Conservation (phyloP, 306 rosid genomes). For the Vicia faba region DNA sequence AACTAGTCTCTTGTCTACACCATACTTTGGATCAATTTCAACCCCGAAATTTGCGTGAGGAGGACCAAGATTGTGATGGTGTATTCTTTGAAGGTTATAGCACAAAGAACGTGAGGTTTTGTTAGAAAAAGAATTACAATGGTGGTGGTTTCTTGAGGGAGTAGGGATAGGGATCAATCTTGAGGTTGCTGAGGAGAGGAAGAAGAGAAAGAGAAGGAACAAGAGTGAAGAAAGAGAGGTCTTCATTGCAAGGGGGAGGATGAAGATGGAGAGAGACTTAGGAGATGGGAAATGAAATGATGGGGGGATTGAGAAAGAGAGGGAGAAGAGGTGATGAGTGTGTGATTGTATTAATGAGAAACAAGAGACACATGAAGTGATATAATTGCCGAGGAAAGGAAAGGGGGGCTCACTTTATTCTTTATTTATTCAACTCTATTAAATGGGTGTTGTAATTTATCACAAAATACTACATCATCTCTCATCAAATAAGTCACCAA, state of each 20-base stretch:
- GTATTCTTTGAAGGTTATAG: constrained; percentile 48
- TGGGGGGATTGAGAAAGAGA: neutral
- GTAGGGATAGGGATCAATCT: constrained; percentile 5
- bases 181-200: constrained; percentile 29
- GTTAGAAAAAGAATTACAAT: constrained; percentile 60
- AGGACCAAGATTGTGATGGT: constrained; percentile 31
- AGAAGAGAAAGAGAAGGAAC: constrained; percentile 37
- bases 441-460: constrained; percentile 28
- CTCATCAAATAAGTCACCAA: constrained; percentile 42
- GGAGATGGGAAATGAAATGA: constrained; percentile 6
- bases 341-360: constrained; percentile 43
- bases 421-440: constrained; percentile 22
- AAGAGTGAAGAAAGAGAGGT: constrained; percentile 51
- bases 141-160: constrained; percentile 42
- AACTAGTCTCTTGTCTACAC: constrained; percentile 75
- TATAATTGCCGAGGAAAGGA: constrained; percentile 42
- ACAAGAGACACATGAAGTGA: constrained; percentile 71
- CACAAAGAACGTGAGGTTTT: constrained; percentile 69
- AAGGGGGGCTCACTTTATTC: constrained; percentile 27
- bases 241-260: constrained; percentile 48
- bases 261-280: neutral
- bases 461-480: constrained; percentile 32
- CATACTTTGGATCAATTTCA: constrained; percentile 76
- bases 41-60: constrained; percentile 27
- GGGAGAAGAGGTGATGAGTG: constrained; percentile 27